Evolutionary conservation across 2,329 filamentous ascomycete genomes (phyloP).

Genomic region (Intubia oerlemansii): DNA sequence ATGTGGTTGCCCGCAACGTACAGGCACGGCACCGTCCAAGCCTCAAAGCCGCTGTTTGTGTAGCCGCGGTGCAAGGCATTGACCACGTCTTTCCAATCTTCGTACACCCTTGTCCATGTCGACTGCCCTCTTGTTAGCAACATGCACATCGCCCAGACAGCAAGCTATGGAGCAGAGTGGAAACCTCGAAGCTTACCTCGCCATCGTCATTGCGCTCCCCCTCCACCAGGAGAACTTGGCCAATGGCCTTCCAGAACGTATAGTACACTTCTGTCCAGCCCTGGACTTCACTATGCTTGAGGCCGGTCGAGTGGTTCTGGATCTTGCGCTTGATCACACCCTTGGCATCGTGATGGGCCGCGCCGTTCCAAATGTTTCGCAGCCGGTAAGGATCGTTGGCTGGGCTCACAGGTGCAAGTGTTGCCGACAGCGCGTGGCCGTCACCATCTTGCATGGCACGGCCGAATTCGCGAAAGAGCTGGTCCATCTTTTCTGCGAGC

Average conservation of each 20-base stretch:
- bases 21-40: slow-evolving; percentile 83
- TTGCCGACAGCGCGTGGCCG: slow-evolving; percentile 53
- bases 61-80: slow-evolving; percentile 65
- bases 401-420: slow-evolving; percentile 50
- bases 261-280: slow-evolving; percentile 79
- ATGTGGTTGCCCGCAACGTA: slow-evolving; percentile 78
- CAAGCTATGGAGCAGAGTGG: too few species aligned
- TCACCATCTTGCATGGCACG: slow-evolving; percentile 41
- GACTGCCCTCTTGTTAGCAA: slow-evolving; percentile 14
- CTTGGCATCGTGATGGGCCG: slow-evolving; percentile 42
- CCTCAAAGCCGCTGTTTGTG: slow-evolving; percentile 50
- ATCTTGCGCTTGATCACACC: slow-evolving; percentile 56
- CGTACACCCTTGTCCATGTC: slow-evolving; percentile 71
- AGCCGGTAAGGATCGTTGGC: slow-evolving; percentile 41
- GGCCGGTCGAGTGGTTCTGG: slow-evolving; percentile 30
- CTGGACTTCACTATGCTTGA: slow-evolving; percentile 45
- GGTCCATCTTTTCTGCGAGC: slow-evolving; percentile 46
- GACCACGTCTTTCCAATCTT: slow-evolving; percentile 70
- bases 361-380: slow-evolving; percentile 47
- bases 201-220: neutral
- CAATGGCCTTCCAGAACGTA: slow-evolving; percentile 65
- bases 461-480: slow-evolving; percentile 52
- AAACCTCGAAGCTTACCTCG: too few species aligned
- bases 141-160: too few species aligned
- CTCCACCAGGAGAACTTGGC: slow-evolving; percentile 42